Conservation (phyloP, 805 yeast genomes). For the Diddensiella transvaalensis region DNA sequence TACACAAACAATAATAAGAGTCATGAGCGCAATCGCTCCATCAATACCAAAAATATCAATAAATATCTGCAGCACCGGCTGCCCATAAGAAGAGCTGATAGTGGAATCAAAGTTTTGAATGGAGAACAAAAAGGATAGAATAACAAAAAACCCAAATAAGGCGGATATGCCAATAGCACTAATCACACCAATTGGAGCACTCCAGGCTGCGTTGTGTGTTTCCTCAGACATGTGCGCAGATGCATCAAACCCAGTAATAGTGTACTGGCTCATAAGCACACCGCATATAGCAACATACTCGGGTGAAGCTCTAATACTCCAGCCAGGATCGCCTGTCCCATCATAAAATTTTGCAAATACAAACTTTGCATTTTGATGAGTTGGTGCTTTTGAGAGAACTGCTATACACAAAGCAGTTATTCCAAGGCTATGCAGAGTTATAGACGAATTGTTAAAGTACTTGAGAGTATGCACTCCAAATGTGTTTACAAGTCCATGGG, state of each 20-base stretch:
- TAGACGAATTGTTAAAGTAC: constrained; percentile 56
- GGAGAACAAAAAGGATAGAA: constrained; percentile 49
- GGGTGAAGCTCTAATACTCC: constrained; percentile 22
- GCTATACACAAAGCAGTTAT: constrained; percentile 42
- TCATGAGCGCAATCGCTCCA: constrained; percentile 22
- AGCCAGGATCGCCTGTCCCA: constrained; percentile 42
- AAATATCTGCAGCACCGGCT: constrained; percentile 45
- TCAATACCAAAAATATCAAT: constrained; percentile 34
- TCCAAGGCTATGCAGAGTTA: constrained; percentile 49
- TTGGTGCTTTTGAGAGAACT: constrained; percentile 29
- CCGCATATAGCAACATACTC: constrained; percentile 24
- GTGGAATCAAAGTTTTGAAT: constrained; percentile 40
- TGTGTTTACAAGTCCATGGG: constrained; percentile 53
- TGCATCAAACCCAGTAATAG: constrained; percentile 72
- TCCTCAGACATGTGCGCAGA: constrained; percentile 74
- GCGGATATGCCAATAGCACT: constrained; percentile 56
- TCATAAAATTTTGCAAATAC: constrained; percentile 20
- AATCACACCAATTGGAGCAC: constrained; percentile 64
- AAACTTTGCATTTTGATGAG: constrained; percentile 31
- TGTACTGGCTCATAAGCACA: constrained; percentile 43
- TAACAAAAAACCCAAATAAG: constrained; percentile 55
- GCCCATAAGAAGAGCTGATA: constrained; percentile 40
- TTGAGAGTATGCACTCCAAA: constrained; percentile 58
- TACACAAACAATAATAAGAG: constrained; percentile 20
- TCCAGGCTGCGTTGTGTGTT: constrained; percentile 56